Conservation (phyloP, 1,284 basidiomycete genomes). For the Ceratobasidium sp. region DNA sequence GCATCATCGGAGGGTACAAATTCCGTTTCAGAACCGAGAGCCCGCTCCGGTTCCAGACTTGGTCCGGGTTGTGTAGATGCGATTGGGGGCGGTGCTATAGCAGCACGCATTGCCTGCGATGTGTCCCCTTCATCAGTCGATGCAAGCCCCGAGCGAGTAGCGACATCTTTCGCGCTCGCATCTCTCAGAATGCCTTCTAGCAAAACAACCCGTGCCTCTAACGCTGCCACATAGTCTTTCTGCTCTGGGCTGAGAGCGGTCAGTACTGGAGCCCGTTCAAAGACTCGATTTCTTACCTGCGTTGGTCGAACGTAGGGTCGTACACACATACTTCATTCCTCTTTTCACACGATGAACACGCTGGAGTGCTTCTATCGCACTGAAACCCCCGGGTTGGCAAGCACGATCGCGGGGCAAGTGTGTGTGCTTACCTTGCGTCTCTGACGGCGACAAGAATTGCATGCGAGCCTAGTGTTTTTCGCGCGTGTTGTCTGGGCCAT, state of each 20-base stretch:
- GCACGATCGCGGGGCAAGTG: neutral
- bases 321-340: conserved; percentile 22
- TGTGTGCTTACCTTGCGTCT: conserved; percentile 25
- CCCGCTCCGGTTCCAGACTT: neutral
- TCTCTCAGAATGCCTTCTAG: conserved; percentile 22
- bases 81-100: neutral
- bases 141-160: neutral
- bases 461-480: conserved; percentile 25
- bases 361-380: conserved; percentile 28
- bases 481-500: conserved; percentile 16
- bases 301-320: conserved; percentile 25
- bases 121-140: neutral
- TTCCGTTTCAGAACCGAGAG: neutral
- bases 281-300: conserved; percentile 9
- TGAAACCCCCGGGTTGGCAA: neutral
- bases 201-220: conserved; percentile 21
- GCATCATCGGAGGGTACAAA: conserved; percentile 19
- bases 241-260: conserved; percentile 17
- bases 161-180: neutral
- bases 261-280: neutral
- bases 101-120: no score
- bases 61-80: neutral
- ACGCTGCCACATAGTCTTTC: conserved; percentile 37
- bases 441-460: conserved; percentile 19
- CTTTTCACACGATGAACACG: conserved; percentile 36